Conservation (phyloP, 805 yeast species). For the Priceomyces haplophilus region DNA sequence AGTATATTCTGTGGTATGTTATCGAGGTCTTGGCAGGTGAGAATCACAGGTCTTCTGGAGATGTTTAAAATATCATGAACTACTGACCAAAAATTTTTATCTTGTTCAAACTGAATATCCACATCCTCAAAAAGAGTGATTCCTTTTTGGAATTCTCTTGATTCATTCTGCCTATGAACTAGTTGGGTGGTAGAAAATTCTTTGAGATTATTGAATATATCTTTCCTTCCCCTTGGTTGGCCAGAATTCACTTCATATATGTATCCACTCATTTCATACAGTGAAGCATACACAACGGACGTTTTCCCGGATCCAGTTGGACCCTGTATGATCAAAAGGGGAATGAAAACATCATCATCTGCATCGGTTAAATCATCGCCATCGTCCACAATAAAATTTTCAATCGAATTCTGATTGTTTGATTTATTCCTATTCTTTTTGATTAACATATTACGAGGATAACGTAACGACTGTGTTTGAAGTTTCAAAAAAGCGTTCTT, state of each 20-base stretch:
- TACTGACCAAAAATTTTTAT: slow-evolving; percentile 76
- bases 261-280: slow-evolving; percentile 60
- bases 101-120: slow-evolving; percentile 74
- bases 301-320: slow-evolving; percentile 77
- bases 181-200: slow-evolving; percentile 84
- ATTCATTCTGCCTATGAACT: slow-evolving; percentile 45
- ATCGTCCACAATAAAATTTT: slow-evolving; percentile 40
- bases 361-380: slow-evolving; percentile 7
- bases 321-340: slow-evolving; percentile 67
- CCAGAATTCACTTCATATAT: slow-evolving; percentile 80
- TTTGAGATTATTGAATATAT: slow-evolving; percentile 58
- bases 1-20: slow-evolving; percentile 48
- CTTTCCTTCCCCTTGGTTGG: slow-evolving; percentile 69
- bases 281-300: slow-evolving; percentile 64
- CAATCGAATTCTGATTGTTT: slow-evolving; percentile 16
- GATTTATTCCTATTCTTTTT: slow-evolving; percentile 20
- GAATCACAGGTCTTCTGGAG: slow-evolving; percentile 65
- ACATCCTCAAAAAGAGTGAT: slow-evolving; percentile 82
- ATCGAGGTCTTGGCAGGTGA: slow-evolving; percentile 55
- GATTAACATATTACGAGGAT: slow-evolving; percentile 30
- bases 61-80: slow-evolving; percentile 57
- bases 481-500: slow-evolving; percentile 34
- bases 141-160: slow-evolving; percentile 49
- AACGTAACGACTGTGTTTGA: slow-evolving; percentile 27
- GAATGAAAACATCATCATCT: slow-evolving; percentile 48